Evolutionary conservation across 1,284 basidiomycete species (phyloP).

Genomic region (Violaceomyces palustris): DNA sequence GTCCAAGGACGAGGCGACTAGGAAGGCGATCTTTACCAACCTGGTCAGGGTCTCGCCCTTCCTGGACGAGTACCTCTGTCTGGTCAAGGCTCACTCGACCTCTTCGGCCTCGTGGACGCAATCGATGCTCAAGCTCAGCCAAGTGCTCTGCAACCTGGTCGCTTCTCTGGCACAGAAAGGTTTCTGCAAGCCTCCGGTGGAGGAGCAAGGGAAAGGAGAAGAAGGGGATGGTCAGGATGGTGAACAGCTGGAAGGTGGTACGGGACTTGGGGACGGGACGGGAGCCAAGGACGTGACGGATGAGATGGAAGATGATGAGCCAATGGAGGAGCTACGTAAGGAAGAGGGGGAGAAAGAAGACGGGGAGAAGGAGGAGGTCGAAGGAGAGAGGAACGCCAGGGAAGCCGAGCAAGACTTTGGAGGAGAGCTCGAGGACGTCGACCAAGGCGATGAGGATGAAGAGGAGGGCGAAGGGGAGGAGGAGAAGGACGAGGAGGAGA

Average conservation of each 20-base stretch:
- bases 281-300: conserved; percentile 57
- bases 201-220: conserved; percentile 29
- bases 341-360: conserved; percentile 52
- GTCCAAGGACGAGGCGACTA: conserved; percentile 2
- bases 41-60: conserved; percentile 36
- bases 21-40: conserved; percentile 11
- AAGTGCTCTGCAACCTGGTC: conserved; percentile 70
- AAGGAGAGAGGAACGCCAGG: conserved; percentile 60
- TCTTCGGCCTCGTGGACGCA: conserved; percentile 63
- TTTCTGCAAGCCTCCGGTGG: conserved; percentile 61
- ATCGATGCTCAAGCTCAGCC: conserved; percentile 76
- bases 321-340: conserved; percentile 80
- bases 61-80: conserved; percentile 28
- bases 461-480: conserved; percentile 58
- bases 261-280: conserved; percentile 48
- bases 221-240: conserved; percentile 28
- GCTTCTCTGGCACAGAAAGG: conserved; percentile 74
- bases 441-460: conserved; percentile 60
- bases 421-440: conserved; percentile 66
- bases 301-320: conserved; percentile 66
- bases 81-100: conserved; percentile 56
- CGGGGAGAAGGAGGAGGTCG: conserved; percentile 23
- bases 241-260: conserved; percentile 46
- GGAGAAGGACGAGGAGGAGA: conserved; percentile 57
- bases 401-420: conserved; percentile 62